Base-by-base conservation (phyloP, 352 stramenopile species). In the Stephanocyclus meneghinianus region DNA sequence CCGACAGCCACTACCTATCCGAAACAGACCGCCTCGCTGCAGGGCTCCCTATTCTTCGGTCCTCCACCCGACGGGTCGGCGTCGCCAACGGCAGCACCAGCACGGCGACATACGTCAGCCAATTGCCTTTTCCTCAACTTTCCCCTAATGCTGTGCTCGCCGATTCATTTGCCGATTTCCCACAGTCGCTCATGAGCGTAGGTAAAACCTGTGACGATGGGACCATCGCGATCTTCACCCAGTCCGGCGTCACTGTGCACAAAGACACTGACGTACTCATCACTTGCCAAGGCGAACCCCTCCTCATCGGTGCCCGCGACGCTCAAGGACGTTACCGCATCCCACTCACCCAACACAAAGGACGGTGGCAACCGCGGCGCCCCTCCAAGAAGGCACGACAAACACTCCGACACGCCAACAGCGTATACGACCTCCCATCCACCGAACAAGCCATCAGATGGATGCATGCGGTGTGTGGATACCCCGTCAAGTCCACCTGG, bases 81-180 rank as follows among this genome's bases (percentile, higher is more conserved):
- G 68, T 76, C 2, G 68, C 68, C 7, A 69, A 80, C 44, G 72
- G 72, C 50, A 21, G 29, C 10, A 29, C 40, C 5, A 53, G 63
- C 40, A 4, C 50, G 1, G 62, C 47, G 32, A 32, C 2, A 7
- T 7, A 80, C 15, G 53, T 44, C 2, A 80, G 62, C 48, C 18
- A 13, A 18, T 29, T 80, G 2, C 72, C 72, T 30, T 68, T 80
- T 40, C 21, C 2, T 16, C 13, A 53, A 32, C 62, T 80, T 29
- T 61, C 50, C 11, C 2, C 16, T 21, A 18, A 62, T 48, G 62
- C 72, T 3, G 15, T 15, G 1, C 1, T 51, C n/a, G 63, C 62
- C 15, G 72, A 80, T 30, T 68, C 62, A 15, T 80, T 80, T 44
- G 7, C 65, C 5, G 53, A 68, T 26, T 69, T 80, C 30, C 48